Percentiles rank a stretch among this genome's conserved stretches.
Evolutionary conservation across 345 rosid species (phyloP).

Genomic region (Excoecaria agallocha): DNA sequence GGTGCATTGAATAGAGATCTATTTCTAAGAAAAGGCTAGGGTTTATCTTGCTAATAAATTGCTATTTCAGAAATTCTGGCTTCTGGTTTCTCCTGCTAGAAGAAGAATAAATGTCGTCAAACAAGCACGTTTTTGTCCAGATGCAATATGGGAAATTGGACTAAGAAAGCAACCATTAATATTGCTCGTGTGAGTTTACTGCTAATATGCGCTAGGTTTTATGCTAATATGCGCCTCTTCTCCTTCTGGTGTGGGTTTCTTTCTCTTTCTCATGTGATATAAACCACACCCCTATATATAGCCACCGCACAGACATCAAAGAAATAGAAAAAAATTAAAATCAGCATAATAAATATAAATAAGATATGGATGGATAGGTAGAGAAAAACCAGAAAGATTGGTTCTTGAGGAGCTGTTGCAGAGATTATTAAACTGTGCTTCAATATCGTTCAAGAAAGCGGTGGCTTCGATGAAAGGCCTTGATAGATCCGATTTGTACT

Average conservation of each 20-base stretch:
- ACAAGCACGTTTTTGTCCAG: conserved; percentile 4
- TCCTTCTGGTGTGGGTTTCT: neutral
- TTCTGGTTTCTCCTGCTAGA: neutral
- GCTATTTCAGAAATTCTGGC: conserved; percentile 4
- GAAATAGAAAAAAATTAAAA: neutral
- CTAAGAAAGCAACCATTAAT: conserved; percentile 21
- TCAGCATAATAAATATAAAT: too few relatives aligned
- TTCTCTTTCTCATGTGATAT: neutral
- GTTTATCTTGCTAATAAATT: neutral
- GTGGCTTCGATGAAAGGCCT: conserved; percentile 53
- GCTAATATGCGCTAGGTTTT: conserved; percentile 30
- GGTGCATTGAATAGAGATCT: neutral
- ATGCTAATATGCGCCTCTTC: conserved; percentile 30
- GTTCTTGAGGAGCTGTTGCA: conserved; percentile 32
- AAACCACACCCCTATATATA: neutral
- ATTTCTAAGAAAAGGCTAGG: neutral
- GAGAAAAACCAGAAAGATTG: conserved; percentile 28
- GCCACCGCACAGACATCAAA: conserved; percentile 28
- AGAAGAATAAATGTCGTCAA: neutral
- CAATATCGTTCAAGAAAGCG: conserved; percentile 38
- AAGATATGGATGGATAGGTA: neutral
- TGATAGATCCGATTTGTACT: conserved; percentile 44
- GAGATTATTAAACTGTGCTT: conserved; percentile 43
- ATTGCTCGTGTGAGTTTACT: conserved; percentile 23
- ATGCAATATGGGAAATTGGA: conserved; percentile 22